Evolutionary conservation across 768 basidiomycete genomes (phyloP).

Genomic region (Chlorophyllum brunneum): DNA sequence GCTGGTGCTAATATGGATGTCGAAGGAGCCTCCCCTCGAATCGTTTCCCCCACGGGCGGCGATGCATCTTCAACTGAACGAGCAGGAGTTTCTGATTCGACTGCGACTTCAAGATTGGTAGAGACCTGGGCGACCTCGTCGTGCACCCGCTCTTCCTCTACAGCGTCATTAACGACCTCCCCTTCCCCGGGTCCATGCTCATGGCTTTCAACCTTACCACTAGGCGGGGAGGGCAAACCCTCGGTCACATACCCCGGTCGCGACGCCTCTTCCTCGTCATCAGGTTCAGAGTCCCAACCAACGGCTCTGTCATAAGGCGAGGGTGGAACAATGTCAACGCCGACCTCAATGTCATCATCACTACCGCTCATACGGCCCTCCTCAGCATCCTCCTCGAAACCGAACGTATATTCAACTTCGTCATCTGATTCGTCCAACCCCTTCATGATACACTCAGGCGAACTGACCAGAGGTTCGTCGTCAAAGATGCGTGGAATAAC

Average conservation of each 20-base stretch:
- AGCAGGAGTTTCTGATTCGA: neutral
- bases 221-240: slow-evolving; percentile 20
- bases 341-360: neutral
- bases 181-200: neutral
- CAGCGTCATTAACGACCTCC: neutral
- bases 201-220: neutral
- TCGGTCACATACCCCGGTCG: neutral
- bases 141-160: neutral
- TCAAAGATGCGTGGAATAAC: slow-evolving; percentile 5
- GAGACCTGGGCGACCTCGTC: neutral
- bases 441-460: slow-evolving; percentile 1
- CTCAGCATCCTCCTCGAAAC: neutral
- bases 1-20: neutral
- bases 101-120: neutral
- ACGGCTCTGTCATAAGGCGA: neutral
- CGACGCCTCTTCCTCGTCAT: neutral
- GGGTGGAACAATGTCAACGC: neutral
- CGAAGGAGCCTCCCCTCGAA: neutral
- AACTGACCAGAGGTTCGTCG: slow-evolving; percentile 9
- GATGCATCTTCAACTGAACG: neutral
- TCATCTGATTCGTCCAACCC: neutral
- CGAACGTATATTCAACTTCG: neutral
- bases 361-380: neutral
- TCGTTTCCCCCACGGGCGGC: neutral
- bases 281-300: neutral